Evolutionary conservation across 2,329 filamentous ascomycete species (phyloP), one percentile per base, ranked within the genome.

Genomic region (Coccinonectria pachysandricola): DNA sequence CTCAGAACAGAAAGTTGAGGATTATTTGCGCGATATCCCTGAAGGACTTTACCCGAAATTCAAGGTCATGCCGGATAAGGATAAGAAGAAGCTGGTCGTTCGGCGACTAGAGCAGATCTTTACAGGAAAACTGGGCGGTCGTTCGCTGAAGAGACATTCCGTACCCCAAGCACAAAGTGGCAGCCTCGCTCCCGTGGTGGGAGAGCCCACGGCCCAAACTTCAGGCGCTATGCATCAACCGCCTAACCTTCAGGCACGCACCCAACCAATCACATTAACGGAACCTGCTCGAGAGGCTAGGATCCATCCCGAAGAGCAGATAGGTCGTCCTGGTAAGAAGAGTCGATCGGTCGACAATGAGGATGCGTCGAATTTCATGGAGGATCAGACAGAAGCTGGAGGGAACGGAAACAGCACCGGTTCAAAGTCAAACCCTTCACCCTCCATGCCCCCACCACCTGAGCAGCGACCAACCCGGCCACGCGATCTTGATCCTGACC

Each of bases 381-480:
- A 52, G 1, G 65, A 70, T 7, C 57, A 59, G 28, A 59, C 55
- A 0, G 63, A 68, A 11, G 56, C 53, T 1, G 50, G 54, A 2
- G 61, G 58, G 2, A 58, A 55, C 6, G 52, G 35, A 14, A 54
- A 50, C 7, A 50, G 38, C 11, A 52, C 45, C 13, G 48, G 44
- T 10, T 42, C 46, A 3, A 26, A 21, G 10, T 36, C 51, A 13
- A 60, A 63, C 23, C 52, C 56, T 0, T 66, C 62, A 1, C 60
- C 60, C 3, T 47, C 56, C 3, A 50, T 47, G 8, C 50, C 28
- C 24, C 49, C 40, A 7, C 62, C 60, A 0, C 68, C 71, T 0
- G 78, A 86, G 29, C 84, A 92, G 51, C 66, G 84, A 26, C 80
- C 84, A 1, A 91, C 84, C 0, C 64, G 80, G 15, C 80, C 80